Evolutionary conservation across 805 yeast genomes (phyloP), one percentile per base, ranked within the genome.

Genomic region (Kazachstania taianensis): DNA sequence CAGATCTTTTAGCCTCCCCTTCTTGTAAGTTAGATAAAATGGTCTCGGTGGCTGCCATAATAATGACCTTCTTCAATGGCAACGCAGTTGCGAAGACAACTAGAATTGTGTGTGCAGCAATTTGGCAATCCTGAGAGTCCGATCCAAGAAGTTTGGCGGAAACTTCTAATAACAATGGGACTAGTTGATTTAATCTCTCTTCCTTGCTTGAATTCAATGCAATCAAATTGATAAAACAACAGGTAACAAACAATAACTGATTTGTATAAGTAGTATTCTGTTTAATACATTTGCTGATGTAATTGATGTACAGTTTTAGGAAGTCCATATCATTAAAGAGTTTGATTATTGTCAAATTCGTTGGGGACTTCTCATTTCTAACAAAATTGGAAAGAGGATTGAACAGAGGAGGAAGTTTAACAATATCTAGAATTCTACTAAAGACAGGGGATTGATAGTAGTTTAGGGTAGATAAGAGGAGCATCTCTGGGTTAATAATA

Each of bases 71-170:
- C 24, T 48, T 67, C 28, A 92, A 66, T 5, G 84, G 80, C 33
- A 78, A 69, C 31, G 89, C 79, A 3, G 89, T 68, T 5, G 81
- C 72, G 35, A 87, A 62, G 2, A 89, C 95, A 0, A 89, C 73
- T 17, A 89, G 54, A 10, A 86, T 66, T 32, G 94, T 81, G 55
- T 83, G 89, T 2, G 89, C 85, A 14, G 95, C 79, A 40, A 84
- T 69, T 55, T 82, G 92, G 34, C 78, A 69, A 49, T 84, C 94
- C 26, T 63, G 57, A 7, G 65, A 59, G 9, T 59, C 40, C 5
- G 74, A 63, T 2, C 62, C 59, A 41, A 80, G 58, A 27, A 81
- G 59, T 38, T 66, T 63, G 14, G 81, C 82, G 12, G 76, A 62
- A 1, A 69, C 61, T 50, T 77, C 80, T 44, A 82, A 62, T 13